Base-by-base conservation (phyloP, 768 basidiomycete species). In the Phanerochaete carnosa region DNA sequence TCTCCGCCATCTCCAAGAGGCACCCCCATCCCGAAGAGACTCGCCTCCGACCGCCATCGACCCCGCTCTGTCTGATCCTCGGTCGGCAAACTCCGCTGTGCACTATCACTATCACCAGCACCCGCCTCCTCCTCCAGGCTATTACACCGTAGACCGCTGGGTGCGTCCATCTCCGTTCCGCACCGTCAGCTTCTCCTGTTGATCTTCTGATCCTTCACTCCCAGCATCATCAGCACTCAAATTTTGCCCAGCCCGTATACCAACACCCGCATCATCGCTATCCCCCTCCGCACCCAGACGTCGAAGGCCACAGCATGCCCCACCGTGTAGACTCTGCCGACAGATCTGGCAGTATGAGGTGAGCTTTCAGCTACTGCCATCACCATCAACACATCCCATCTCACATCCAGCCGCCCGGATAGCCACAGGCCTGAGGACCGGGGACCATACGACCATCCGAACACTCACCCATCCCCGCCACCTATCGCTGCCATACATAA, bases 401-500 rank as follows among this genome's bases (percentile, higher is more conserved):
- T 53, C 64, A 57, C 50, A 60, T 55, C 45, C 63, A 43, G 29
- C 49, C 58, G 39, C 39, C 46, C 61, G 33, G 22, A 60, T 59
- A 74, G 71, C 37, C 73, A 74, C 63, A 54, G 71, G 55, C 69
- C 72, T 57, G 79, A 78, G 45, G 76, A 77, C 62, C 74, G 74
- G 60, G 75, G 74, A 63, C 69, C 74, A 51, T 78, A 79, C 70
- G 79, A 79, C 64, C 62, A 66, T 50, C 64, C 62, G 49, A 64
- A 62, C 60, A 62, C 65, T 45, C 73, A 73, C 35, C 80, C 76
- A 59, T 83, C 75, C 57, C 83, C 77, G 33, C 82, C 76, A 1
- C 82, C 78, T 61, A 80, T 80, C 62, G 80, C 80, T 11, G 77
- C 79, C 46, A 76, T 78, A 62, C 74, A 84, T 26, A 82, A 84